These are phyloP conservation scores for Aegilops longissima DNA, from an alignment of 176 grass and related monocot genomes.

Conservation along the genomic window DNA sequence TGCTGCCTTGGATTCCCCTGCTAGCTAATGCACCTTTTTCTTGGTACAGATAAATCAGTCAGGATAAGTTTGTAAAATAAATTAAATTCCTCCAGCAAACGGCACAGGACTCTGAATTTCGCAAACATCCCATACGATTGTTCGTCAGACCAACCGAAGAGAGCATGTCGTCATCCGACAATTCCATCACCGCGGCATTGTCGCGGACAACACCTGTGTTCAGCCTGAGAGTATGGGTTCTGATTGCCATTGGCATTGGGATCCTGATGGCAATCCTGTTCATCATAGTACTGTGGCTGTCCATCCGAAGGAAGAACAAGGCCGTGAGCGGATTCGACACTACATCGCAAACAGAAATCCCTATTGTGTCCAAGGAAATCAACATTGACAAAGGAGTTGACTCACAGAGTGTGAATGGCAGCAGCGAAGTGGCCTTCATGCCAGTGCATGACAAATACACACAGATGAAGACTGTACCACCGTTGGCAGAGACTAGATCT, in stretches of 20 bases:
- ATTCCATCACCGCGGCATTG: slow-evolving; percentile 52
- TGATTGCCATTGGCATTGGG: slow-evolving; percentile 82
- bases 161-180: slow-evolving; percentile 60
- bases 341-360: slow-evolving; percentile 55
- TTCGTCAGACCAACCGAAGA: slow-evolving; percentile 22
- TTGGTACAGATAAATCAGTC: slow-evolving; percentile 40
- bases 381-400: slow-evolving; percentile 63
- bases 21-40: slow-evolving; percentile 36
- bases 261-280: slow-evolving; percentile 60
- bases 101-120: slow-evolving; percentile 22
- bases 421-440: slow-evolving; percentile 30
- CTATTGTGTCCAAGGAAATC: slow-evolving; percentile 86
- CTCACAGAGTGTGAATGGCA: slow-evolving; percentile 39
- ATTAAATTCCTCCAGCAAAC: slow-evolving; percentile 35
- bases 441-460: slow-evolving; percentile 60
- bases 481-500: slow-evolving; percentile 52
- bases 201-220: slow-evolving; percentile 73
- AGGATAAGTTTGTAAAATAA: slow-evolving; percentile 51
- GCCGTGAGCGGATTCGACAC: slow-evolving; percentile 31
- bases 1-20: slow-evolving; percentile 29
- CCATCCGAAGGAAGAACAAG: slow-evolving; percentile 60
- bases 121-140: background rate
- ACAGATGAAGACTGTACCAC: slow-evolving; percentile 35
- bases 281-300: slow-evolving; percentile 59
- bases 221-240: slow-evolving; percentile 69